phyloP scores from a whole-genome alignment of 768 basidiomycete genomes.

The Exidia glandulosa region DNA sequence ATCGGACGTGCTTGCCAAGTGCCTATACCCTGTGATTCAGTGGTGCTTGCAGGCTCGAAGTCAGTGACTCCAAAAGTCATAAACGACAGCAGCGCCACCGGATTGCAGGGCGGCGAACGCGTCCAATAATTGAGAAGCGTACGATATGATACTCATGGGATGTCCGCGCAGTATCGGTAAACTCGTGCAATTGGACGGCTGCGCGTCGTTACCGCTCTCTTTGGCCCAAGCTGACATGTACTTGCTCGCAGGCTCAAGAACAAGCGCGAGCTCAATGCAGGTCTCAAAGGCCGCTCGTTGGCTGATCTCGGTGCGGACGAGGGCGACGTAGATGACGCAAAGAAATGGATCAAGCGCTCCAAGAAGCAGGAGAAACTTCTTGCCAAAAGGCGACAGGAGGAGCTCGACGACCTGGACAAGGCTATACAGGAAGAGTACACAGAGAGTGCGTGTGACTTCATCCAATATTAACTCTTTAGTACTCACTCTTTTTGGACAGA shows the following conservation, averaged over 20 bases:
- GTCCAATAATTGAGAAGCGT: no score
- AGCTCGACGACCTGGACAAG: conserved; percentile 78
- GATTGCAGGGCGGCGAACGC: no score
- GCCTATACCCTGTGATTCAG: no score
- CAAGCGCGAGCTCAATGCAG: conserved; percentile 81
- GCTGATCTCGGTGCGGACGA: conserved; percentile 62
- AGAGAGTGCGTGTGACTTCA: conserved; percentile 53
- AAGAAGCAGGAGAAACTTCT: conserved; percentile 89
- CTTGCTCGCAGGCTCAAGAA: conserved; percentile 68
- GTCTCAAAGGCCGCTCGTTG: conserved; percentile 86
- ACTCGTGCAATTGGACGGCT: no score
- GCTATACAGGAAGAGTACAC: conserved; percentile 68
- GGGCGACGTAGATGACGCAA: conserved; percentile 55
- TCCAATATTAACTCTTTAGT: neutral
- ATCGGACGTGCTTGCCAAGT: no score
- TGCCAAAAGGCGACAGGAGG: conserved; percentile 69
- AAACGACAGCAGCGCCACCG: no score
- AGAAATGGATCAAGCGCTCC: conserved; percentile 84
- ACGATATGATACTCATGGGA: no score
- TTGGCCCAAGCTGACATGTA: neutral
- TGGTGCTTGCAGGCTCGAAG: no score
- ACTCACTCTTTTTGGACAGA: conserved; percentile 34
- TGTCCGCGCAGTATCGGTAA: no score
- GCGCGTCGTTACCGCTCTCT: no score
- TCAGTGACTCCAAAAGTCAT: no score